Conservation (phyloP, 768 basidiomycete species). For the Dendrothele bispora region DNA sequence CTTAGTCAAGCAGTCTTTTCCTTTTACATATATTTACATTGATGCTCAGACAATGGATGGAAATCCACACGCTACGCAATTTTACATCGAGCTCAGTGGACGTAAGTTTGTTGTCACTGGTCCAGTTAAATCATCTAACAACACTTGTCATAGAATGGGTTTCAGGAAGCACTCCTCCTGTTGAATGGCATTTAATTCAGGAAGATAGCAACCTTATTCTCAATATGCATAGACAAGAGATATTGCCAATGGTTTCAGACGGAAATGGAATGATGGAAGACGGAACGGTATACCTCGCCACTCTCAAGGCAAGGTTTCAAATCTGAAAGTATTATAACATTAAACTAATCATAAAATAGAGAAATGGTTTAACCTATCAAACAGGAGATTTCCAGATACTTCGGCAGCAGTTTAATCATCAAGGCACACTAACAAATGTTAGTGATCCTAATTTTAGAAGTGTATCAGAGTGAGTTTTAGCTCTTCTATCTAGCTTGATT, state of each 20-base stretch:
- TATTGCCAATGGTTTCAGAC: too few relatives aligned
- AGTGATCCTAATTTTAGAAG: background rate
- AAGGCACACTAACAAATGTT: slow-evolving; percentile 2
- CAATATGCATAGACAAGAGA: too few relatives aligned
- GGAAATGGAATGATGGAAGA: slow-evolving; percentile 44
- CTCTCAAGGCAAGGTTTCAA: too few relatives aligned
- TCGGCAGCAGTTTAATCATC: background rate
- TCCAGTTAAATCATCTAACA: background rate
- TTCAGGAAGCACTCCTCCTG: too few relatives aligned
- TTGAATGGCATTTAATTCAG: too few relatives aligned
- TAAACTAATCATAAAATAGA: slow-evolving; percentile 11
- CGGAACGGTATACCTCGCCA: slow-evolving; percentile 43
- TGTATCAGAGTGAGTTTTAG: background rate
- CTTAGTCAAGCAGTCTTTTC: slow-evolving; percentile 50
- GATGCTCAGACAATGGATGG: slow-evolving; percentile 38
- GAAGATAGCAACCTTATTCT: background rate
- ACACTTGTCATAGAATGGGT: slow-evolving; percentile 30
- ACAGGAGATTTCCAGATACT: background rate
- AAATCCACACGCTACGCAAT: slow-evolving; percentile 34
- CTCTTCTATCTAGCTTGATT: background rate
- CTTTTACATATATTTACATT: slow-evolving; percentile 47
- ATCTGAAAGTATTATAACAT: slow-evolving; percentile 9
- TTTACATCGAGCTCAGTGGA: slow-evolving; percentile 48
- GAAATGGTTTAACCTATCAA: slow-evolving; percentile 2
- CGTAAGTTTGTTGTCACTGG: slow-evolving; percentile 2